Base-by-base conservation (phyloP, 2,329 filamentous ascomycete species). In the Fonsecaea monophora region DNA sequence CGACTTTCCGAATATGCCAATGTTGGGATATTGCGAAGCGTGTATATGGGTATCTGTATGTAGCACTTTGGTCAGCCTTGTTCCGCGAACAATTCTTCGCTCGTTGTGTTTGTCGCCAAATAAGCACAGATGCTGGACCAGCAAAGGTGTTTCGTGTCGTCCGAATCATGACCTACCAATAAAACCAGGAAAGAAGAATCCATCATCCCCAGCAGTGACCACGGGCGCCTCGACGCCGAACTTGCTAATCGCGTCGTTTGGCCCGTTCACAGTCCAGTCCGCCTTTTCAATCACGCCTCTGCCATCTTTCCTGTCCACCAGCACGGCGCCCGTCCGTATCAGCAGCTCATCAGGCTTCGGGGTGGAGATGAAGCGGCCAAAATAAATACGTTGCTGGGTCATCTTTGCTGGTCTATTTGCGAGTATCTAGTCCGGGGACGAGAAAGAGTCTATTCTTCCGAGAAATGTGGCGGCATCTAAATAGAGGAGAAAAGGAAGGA, bases 21-120 rank as follows among this genome's bases (percentile, higher is more conserved):
- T 87, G 75, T 99, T 99, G 65, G 94, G 93, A 74, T 97, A 97
- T 81, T 99, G 95, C 0, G 94, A 87, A 8, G 95, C 95, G 77
- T 99, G 95, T 65, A 97, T 91, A 77, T 99, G 95, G 0, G 95
- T 97, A 78, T 99, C 94, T 94, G 69, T 12, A 6, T 21, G 12
- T 32, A 32, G 30, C 6, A 10, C 53, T 2, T 53, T 34, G 32
- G 54, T 64, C 40, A 64, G 18, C 45, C 38, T 32, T 9, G 10
- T 57, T 59, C 40, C 32, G 25, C 38, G 34, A 50, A 62, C 45
- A 13, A 15, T 54, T 32, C 53, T 32, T 55, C 18, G 10, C 32
- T n/a, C 10, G 25, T 6, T 15, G n/a, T 15, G 42, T 21, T n/a
- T 4, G 4, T 7, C 5, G 1, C 18, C 21, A 18, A 6, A 21